phyloP scores from a whole-genome alignment of 768 basidiomycete genomes.

The Chalciporus pseudorubinellus region DNA sequence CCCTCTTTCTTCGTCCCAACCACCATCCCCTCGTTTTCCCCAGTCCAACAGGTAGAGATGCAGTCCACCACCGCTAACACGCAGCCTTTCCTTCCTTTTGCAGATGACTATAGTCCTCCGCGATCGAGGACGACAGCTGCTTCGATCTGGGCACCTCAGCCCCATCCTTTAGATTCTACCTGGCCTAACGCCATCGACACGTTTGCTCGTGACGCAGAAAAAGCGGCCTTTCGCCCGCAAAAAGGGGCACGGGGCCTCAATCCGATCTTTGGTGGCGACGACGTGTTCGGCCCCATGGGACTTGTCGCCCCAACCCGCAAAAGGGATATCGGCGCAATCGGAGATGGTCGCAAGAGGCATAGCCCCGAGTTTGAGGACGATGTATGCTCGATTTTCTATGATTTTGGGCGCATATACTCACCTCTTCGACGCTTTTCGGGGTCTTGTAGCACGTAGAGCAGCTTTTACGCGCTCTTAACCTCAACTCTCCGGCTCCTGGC shows the following conservation, averaged over 20 bases:
- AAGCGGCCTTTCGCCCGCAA: slow-evolving; percentile 33
- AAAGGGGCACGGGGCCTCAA: slow-evolving; percentile 19
- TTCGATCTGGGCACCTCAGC: slow-evolving; percentile 84
- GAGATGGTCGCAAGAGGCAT: slow-evolving; percentile 71
- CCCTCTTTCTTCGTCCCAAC: slow-evolving; percentile 41
- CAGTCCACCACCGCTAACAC: slow-evolving; percentile 19
- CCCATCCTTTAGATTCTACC: slow-evolving; percentile 59
- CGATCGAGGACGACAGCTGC: slow-evolving; percentile 41
- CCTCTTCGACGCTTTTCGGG: slow-evolving; percentile 1
- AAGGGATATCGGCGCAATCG: slow-evolving; percentile 66
- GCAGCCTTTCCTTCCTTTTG: slow-evolving; percentile 33
- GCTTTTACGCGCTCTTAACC: slow-evolving; percentile 73
- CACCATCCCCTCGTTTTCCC: slow-evolving; percentile 36
- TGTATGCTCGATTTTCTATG: slow-evolving; percentile 24
- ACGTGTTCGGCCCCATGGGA: slow-evolving; percentile 62
- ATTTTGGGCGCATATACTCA: slow-evolving; percentile 31
- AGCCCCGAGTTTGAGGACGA: slow-evolving; percentile 56
- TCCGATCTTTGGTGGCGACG: slow-evolving; percentile 43
- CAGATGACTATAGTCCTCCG: slow-evolving; percentile 41
- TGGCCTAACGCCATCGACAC: slow-evolving; percentile 71
- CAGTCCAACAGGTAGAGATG: slow-evolving; percentile 18
- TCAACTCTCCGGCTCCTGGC: slow-evolving; percentile 68
- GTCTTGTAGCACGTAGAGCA: slow-evolving; percentile 69
- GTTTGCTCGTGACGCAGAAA: slow-evolving; percentile 53
- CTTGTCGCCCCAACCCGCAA: slow-evolving; percentile 39